phyloP scores from a whole-genome alignment of 2,329 filamentous ascomycete genomes.

The Phyllosticta capitalensis region DNA sequence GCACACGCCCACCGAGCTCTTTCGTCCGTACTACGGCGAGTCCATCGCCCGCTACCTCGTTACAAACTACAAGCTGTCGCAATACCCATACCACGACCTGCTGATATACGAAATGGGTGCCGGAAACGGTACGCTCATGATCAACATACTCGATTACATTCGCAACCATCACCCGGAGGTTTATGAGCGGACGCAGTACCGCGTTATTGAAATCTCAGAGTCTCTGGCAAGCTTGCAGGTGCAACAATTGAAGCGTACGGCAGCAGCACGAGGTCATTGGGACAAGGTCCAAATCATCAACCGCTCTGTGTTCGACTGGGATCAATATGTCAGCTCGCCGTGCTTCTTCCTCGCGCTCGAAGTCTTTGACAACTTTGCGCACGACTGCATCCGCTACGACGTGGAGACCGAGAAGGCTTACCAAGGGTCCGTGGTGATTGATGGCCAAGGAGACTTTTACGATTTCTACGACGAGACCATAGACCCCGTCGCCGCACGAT shows the following conservation, averaged over 20 bases:
- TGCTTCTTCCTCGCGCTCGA: constrained; percentile 98
- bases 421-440: constrained; percentile 82
- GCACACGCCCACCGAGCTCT: constrained; percentile 97
- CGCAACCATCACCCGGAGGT: constrained; percentile 81
- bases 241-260: constrained; percentile 56
- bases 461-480: constrained; percentile 80
- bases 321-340: constrained; percentile 73
- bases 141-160: constrained; percentile 96
- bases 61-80: constrained; percentile 87
- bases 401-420: constrained; percentile 68
- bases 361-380: constrained; percentile 97
- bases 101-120: constrained; percentile 99
- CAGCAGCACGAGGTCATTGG: constrained; percentile 63
- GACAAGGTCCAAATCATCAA: constrained; percentile 93
- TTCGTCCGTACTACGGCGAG: constrained; percentile 93
- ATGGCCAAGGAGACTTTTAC: constrained; percentile 78
- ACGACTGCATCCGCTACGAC: constrained; percentile 91
- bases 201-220: constrained; percentile 89
- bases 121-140: constrained; percentile 93
- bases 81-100: constrained; percentile 92
- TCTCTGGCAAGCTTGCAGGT: constrained; percentile 70
- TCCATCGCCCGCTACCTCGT: constrained; percentile 93
- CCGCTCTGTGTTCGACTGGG: constrained; percentile 90
- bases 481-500: constrained; percentile 74
- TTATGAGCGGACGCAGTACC: constrained; percentile 86